Percentiles rank a stretch among this genome's conserved stretches.
Evolutionary conservation across 768 basidiomycete genomes (phyloP).

Genomic region (Suillus discolor): DNA sequence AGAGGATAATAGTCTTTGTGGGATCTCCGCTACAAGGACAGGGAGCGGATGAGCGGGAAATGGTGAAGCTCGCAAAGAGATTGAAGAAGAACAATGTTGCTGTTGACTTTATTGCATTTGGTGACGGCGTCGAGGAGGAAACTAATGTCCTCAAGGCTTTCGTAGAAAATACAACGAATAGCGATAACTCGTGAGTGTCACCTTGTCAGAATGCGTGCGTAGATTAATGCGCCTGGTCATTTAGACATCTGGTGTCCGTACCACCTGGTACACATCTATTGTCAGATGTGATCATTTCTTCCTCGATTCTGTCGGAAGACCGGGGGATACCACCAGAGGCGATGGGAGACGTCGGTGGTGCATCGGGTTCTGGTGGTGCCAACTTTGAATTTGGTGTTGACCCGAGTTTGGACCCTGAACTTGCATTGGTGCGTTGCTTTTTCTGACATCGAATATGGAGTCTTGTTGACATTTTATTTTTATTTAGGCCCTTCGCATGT

Average conservation of each 20-base stretch:
- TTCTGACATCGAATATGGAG: slow-evolving; percentile 7
- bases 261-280: slow-evolving; percentile 79
- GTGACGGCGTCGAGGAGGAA: slow-evolving; percentile 83
- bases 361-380: slow-evolving; percentile 47
- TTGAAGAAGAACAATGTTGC: slow-evolving; percentile 99
- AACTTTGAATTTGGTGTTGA: slow-evolving; percentile 91
- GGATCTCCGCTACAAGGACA: slow-evolving; percentile 81
- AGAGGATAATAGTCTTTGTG: slow-evolving; percentile 93
- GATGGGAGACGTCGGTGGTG: slow-evolving; percentile 53
- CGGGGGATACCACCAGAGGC: slow-evolving; percentile 69
- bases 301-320: slow-evolving; percentile 81
- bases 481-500: slow-evolving; percentile 89
- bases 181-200: slow-evolving; percentile 81
- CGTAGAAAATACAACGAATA: slow-evolving; percentile 77
- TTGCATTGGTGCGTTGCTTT: slow-evolving; percentile 78
- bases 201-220: not conserved
- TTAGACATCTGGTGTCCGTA: slow-evolving; percentile 79
- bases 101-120: slow-evolving; percentile 88
- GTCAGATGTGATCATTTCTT: slow-evolving; percentile 80
- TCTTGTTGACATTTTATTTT: not conserved
- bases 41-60: slow-evolving; percentile 73
- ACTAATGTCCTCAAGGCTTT: slow-evolving; percentile 76
- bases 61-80: slow-evolving; percentile 92
- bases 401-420: slow-evolving; percentile 92
- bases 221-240: slow-evolving; percentile 5